Base-by-base conservation (phyloP, 148 eudicot species). In the Diospyros lotus region DNA sequence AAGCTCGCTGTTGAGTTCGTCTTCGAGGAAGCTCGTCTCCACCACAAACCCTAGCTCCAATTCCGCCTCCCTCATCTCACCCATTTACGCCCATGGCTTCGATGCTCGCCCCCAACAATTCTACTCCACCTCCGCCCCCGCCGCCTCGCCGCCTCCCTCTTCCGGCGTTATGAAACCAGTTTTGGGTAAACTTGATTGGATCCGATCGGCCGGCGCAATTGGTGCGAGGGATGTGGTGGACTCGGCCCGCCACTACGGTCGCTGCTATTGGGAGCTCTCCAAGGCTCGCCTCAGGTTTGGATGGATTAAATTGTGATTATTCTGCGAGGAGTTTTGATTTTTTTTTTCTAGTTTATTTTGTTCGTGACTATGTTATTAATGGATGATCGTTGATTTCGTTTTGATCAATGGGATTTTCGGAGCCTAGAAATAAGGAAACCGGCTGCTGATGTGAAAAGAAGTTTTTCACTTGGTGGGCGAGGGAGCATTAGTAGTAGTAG, bases 261-360 rank as follows among this genome's bases (percentile, higher is more conserved):
- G 80, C 54, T 94, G 97, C 80, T 94, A 94, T 79, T 91, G 87
- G 89, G 98, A 94, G 81, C 93, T 94, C 18, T 94, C 98, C 9
- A 94, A 94, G 79, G 97, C 95, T 69, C 86, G 87, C n/a, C 83
- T 94, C 51, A 94, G 97, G 97, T 94, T 74, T 64, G 38, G 73
- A 10, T 68, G 15, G 12, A 44, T 38, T 38, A 8, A 48, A 48
- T 2, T 28, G 28, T 28, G 28, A 28, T 28, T 28, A 28, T 28
- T 28, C 28, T 28, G 28, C 28, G 28, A 13, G 51, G 41, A 48
- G 8, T 4, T 69, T 13, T 69, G 71, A 28, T 42, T 38, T 68
- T 41, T 13, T 5, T 66, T 66, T 66, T 66, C 38, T 11, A 14
- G 44, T n/a, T 7, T 56, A 13, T 13, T 13, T 6, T 56, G 13